Conservation (phyloP, 768 basidiomycete genomes). For the Pisolithus albus region DNA sequence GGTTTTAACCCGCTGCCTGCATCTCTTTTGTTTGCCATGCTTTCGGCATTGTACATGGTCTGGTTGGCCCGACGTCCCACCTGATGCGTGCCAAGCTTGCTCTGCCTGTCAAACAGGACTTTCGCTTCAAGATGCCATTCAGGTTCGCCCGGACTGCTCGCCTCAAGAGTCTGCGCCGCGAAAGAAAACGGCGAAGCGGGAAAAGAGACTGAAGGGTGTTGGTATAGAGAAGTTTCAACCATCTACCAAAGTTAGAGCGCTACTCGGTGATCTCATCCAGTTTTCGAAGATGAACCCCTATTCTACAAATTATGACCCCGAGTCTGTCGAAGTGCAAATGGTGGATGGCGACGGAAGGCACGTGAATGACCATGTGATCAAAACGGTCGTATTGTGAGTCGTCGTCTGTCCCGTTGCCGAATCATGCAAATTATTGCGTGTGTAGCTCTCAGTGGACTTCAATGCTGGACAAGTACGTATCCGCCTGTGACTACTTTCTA, state of each 20-base stretch:
- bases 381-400: slow-evolving; percentile 94
- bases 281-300: slow-evolving; percentile 82
- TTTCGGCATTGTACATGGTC: slow-evolving; percentile 76
- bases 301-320: slow-evolving; percentile 81
- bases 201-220: slow-evolving; percentile 55
- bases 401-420: slow-evolving; percentile 9
- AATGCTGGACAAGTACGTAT: slow-evolving; percentile 81
- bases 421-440: slow-evolving; percentile 8
- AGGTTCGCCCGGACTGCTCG: slow-evolving; percentile 59
- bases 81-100: slow-evolving; percentile 58
- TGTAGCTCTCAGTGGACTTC: slow-evolving; percentile 87
- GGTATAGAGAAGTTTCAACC: slow-evolving; percentile 54
- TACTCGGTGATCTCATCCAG: slow-evolving; percentile 71
- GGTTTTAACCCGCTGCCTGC: slow-evolving; percentile 87
- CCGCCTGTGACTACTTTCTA: neutral
- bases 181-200: slow-evolving; percentile 59
- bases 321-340: slow-evolving; percentile 66
- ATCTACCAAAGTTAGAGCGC: slow-evolving; percentile 84
- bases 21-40: slow-evolving; percentile 84
- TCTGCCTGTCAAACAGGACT: slow-evolving; percentile 72
- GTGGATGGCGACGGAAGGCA: slow-evolving; percentile 67
- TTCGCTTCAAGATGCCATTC: slow-evolving; percentile 67
- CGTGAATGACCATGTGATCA: slow-evolving; percentile 63
- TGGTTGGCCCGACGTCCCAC: slow-evolving; percentile 67
- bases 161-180: slow-evolving; percentile 39